Evolutionary conservation across 331 rosid species (phyloP), one percentile per base, ranked within the genome.

Genomic region (Arachis monticola): DNA sequence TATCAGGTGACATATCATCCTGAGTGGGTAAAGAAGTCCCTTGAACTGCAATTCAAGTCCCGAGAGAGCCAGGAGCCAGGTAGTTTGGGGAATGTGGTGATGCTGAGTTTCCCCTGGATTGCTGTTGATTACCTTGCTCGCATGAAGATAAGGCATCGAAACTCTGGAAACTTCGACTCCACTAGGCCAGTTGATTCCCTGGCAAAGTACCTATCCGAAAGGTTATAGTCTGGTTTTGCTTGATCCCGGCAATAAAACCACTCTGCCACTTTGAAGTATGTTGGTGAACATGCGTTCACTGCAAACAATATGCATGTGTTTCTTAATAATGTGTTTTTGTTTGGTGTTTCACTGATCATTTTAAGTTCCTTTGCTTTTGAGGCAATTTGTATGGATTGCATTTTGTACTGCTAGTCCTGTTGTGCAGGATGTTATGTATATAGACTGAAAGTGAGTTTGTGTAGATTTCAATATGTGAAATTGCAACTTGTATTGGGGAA

Each of bases 101-200:
- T 86, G 97, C 75, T 95, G 57, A 95, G 99, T 80, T 95, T 95
- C 67, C 83, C 99, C 5, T 95, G 97, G 97, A 87, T 92, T 35
- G 88, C 92, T 35, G 87, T 81, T 71, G 97, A 92, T 80, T 92
- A 88, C 81, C 88, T 92, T 10, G 92, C 97, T 63, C 83, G 96
- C 72, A 85, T 88, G 70, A 94, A 94, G 89, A 87, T 91, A 77
- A 85, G 79, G 84, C 11, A 48, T 31, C 68, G 70, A 3, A 30
- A 72, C 44, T 76, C 2, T 63, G 78, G 52, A 67, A 75, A 60
- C 14, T 51, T 74, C 3, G 86, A 83, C 64, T 70, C 86, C 51
- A 57, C 72, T 1, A 94, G 83, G 87, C 96, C 90, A 7, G 83
- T 94, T 59, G 81, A 80, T 87, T 76, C 90, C 65, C 73, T 94